Conservation (phyloP, 106 monocot genomes). For the Dendrobium catenatum region DNA sequence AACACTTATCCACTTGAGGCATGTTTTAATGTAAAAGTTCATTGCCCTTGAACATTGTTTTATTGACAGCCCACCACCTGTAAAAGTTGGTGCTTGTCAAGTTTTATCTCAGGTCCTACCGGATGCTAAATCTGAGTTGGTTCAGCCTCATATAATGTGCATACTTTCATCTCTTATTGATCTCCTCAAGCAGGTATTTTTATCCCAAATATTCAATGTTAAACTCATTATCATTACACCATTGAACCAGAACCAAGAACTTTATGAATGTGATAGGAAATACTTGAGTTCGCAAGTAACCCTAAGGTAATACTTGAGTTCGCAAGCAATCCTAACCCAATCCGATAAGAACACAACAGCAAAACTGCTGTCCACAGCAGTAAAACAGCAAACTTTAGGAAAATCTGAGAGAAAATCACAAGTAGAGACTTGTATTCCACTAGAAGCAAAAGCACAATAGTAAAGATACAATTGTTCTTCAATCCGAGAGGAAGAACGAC, state of each 20-base stretch:
- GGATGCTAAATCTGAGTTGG: slow-evolving; percentile 36
- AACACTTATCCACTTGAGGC: neutral
- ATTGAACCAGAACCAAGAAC: neutral
- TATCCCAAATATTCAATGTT: slow-evolving; percentile 9
- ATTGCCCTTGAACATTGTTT: slow-evolving; percentile 10
- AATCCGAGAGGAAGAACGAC: no score
- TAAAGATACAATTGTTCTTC: no score
- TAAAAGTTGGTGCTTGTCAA: slow-evolving; percentile 91
- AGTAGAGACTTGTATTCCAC: no score
- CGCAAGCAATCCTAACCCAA: no score
- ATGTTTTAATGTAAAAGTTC: slow-evolving; percentile 6
- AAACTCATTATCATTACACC: neutral
- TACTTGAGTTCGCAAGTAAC: no score
- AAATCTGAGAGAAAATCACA: no score
- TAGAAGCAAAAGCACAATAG: no score
- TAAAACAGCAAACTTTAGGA: no score
- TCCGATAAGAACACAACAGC: no score
- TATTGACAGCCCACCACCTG: slow-evolving; percentile 59
- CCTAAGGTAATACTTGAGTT: no score
- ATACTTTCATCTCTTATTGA: slow-evolving; percentile 69
- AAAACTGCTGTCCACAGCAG: no score
- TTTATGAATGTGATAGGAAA: neutral
- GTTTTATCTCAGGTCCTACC: slow-evolving; percentile 61
- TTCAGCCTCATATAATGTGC: slow-evolving; percentile 46
- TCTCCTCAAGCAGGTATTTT: slow-evolving; percentile 73